Evolutionary conservation across 1,139 yeast species (phyloP).

Genomic region (Pneumocystis wakefieldiae): DNA sequence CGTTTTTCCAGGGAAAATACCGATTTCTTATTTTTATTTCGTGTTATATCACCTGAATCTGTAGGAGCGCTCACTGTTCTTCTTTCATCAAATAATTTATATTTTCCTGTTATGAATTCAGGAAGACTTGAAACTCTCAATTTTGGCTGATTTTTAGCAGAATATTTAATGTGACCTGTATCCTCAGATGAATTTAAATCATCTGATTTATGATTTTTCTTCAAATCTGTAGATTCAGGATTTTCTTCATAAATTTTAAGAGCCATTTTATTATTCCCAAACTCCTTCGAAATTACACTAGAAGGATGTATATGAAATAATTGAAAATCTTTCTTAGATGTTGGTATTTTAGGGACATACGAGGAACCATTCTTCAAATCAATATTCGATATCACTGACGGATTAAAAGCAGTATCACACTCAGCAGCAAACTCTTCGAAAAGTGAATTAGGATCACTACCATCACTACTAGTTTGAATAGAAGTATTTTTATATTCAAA

Average conservation of each 20-base stretch:
- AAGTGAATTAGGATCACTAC: background rate
- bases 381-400: background rate
- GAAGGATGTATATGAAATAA: conserved; percentile 1
- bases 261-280: background rate
- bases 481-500: background rate
- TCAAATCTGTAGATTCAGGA: background rate
- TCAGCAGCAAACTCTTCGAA: conserved; percentile 10
- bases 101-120: background rate
- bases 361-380: background rate
- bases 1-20: background rate
- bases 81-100: background rate
- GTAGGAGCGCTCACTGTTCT: conserved; percentile 1
- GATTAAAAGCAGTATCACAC: conserved; percentile 9
- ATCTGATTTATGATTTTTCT: background rate
- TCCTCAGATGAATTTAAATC: background rate
- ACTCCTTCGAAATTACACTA: background rate
- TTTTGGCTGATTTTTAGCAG: background rate
- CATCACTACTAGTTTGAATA: background rate
- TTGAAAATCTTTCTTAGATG: conserved; percentile 1
- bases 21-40: background rate
- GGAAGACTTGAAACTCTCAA: conserved; percentile 1
- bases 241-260: background rate
- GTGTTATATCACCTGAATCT: background rate
- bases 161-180: background rate
- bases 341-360: background rate